phyloP scores from a whole-genome alignment of 2,329 filamentous ascomycete species.

The Paecilomyces sp. region DNA sequence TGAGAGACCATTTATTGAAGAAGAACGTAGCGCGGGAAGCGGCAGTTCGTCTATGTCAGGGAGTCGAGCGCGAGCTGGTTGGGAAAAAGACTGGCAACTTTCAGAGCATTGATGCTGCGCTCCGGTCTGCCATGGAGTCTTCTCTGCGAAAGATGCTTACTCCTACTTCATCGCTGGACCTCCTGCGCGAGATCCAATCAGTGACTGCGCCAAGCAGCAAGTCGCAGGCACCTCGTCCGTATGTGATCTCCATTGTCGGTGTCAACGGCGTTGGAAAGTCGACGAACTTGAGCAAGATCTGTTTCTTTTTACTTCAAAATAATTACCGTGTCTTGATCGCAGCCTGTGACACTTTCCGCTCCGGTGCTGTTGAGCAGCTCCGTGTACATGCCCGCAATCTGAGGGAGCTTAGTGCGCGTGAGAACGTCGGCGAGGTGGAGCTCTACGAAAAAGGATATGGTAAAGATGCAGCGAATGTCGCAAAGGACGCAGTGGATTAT shows the following conservation, averaged over 20 bases:
- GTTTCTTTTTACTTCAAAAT: conserved; percentile 95
- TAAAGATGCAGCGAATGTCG: conserved; percentile 92
- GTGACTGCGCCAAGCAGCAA: conserved; percentile 61
- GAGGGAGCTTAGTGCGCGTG: conserved; percentile 76
- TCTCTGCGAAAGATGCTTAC: conserved; percentile 93
- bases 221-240: conserved; percentile 65
- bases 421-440: conserved; percentile 73
- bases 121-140: conserved; percentile 81
- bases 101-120: conserved; percentile 76
- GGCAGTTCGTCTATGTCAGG: conserved; percentile 80
- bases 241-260: conserved; percentile 96
- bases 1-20: conserved; percentile 88
- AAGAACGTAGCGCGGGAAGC: conserved; percentile 97
- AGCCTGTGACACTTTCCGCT: conserved; percentile 93
- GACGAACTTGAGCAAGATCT: conserved; percentile 95
- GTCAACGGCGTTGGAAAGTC: conserved; percentile 99
- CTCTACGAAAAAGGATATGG: conserved; percentile 97
- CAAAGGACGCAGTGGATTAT: conserved; percentile 82
- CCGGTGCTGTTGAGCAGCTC: conserved; percentile 92
- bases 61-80: conserved; percentile 81
- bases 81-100: conserved; percentile 90
- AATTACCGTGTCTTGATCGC: conserved; percentile 92
- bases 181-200: conserved; percentile 84
- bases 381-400: conserved; percentile 92
- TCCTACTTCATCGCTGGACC: conserved; percentile 86